Evolutionary conservation across 305 asterid genomes (phyloP), one percentile per base, ranked within the genome.

Genomic region (Ruellia speciosa): DNA sequence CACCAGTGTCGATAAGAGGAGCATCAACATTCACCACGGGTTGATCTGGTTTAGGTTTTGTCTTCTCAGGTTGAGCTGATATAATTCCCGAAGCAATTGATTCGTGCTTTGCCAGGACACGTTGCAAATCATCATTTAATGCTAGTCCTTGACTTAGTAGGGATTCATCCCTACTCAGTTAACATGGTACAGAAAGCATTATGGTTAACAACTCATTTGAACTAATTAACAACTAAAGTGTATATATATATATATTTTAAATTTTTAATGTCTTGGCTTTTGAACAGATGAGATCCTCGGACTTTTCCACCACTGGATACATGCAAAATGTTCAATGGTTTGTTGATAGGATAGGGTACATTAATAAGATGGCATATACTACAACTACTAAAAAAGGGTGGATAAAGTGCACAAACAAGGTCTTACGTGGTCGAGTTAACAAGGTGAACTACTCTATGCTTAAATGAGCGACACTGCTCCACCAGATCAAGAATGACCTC

Each of bases 391-490:
- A n/a, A n/a, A n/a, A n/a, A n/a, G 45, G 13, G 13, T 39, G 14
- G 49, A 48, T n/a, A 43, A 11, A n/a, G 49, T n/a, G n/a, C 16
- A 54, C 4, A 55, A 10, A 53, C 54, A 65, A 68, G 69, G 75
- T 66, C 95, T 87, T 82, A 87, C 95, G 88, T 52, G 51, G 94
- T 87, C 7, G 94, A 84, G 78, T 87, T 87, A 60, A 87, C 90
- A 55, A 87, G 94, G 75, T 87, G 95, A 31, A 87, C 95, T 49
- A 84, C 94, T 72, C 94, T 80, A 65, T 82, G 96, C 74, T 84
- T 87, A 74, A 71, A 87, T 37, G 78, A 72, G 58, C 96, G 96
- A 58, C 96, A 87, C 69, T 84, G 96, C 67, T 84, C 92, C 63
- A 87, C 92, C 73, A 87, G 75, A 71, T 82, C 96, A 68, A 84